Base-by-base conservation (phyloP, 352 stramenopile species). In the Phytophthora sp. region DNA sequence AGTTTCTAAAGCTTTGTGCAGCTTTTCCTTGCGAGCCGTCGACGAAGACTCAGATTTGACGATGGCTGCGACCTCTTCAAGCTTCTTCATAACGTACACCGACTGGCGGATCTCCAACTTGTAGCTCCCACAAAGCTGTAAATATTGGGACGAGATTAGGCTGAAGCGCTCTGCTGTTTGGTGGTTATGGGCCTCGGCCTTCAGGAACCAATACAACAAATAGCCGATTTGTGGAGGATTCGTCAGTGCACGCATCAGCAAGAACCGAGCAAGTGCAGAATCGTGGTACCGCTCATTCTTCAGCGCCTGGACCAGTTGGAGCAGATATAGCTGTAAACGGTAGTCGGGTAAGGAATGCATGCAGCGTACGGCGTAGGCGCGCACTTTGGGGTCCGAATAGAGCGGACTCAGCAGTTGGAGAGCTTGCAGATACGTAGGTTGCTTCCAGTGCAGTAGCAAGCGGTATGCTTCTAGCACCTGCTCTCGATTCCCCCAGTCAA, bases 31-130 rank as follows among this genome's bases (percentile, higher is more conserved):
- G 9, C 76, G 63, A 59, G 61, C 78, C 35, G 44, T 53, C 7
- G 73, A 58, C 1, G 77, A 82, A 11, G 63, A 31, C 15, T 90
- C 74, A 1, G 60, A 15, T 60, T 96, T 96, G 0, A 98, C 79
- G 2, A 77, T 59, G 0, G 51, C 60, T 7, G 89, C 84, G 50
- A 97, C 86, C 7, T 75, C 74, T 55, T 97, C 85, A 1, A 98
- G 81, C 58, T 96, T 90, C 50, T 88, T 95, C 84, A 98, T 95
- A 0, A 98, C 80, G 65, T 94, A 97, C 46, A 95, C 86, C 5
- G 95, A 96, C 54, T 98, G 88, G 2, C 90, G 87, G 21, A 98
- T 91, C 53, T 93, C 91, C 13, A 96, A 57, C 24, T 95, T 90
- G 74, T 96, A 89, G 62, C 57, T 89, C 8, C 93, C 90, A 42